phyloP scores from a whole-genome alignment of 1,284 basidiomycete species.

The Neonothopanus nambi region DNA sequence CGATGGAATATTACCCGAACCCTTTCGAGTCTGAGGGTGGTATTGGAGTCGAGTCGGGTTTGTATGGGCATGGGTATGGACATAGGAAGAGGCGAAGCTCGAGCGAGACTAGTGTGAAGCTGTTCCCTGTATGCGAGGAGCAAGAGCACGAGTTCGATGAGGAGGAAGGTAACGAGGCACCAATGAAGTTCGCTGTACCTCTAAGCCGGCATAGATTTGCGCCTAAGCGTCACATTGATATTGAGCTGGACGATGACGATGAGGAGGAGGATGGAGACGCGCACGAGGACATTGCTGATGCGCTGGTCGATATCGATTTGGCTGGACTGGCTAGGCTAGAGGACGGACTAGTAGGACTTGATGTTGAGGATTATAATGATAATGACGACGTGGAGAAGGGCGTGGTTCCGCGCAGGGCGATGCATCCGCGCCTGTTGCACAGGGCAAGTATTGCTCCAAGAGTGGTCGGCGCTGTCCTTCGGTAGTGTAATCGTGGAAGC shows the following conservation, averaged over 20 bases:
- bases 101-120: slow-evolving; percentile 17
- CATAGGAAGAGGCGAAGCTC: slow-evolving; percentile 14
- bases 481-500: too few species aligned
- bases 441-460: too few species aligned
- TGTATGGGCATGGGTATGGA: slow-evolving; percentile 18
- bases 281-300: background rate
- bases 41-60: slow-evolving; percentile 14
- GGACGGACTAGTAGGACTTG: too few species aligned
- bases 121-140: slow-evolving; percentile 55
- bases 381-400: too few species aligned
- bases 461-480: too few species aligned
- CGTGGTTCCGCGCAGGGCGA: too few species aligned
- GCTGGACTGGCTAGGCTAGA: background rate
- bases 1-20: slow-evolving; percentile 11
- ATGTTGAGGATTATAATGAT: too few species aligned
- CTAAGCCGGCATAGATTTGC: background rate
- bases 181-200: background rate
- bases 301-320: slow-evolving; percentile 9
- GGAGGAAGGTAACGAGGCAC: background rate
- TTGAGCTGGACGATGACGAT: slow-evolving; percentile 3
- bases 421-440: too few species aligned
- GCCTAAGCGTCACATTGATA: background rate
- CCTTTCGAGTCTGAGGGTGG: slow-evolving; percentile 9
- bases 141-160: slow-evolving; percentile 35
- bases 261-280: slow-evolving; percentile 10